Conservation (phyloP, 257 asterid genomes). For the Linderniella brevidens region DNA sequence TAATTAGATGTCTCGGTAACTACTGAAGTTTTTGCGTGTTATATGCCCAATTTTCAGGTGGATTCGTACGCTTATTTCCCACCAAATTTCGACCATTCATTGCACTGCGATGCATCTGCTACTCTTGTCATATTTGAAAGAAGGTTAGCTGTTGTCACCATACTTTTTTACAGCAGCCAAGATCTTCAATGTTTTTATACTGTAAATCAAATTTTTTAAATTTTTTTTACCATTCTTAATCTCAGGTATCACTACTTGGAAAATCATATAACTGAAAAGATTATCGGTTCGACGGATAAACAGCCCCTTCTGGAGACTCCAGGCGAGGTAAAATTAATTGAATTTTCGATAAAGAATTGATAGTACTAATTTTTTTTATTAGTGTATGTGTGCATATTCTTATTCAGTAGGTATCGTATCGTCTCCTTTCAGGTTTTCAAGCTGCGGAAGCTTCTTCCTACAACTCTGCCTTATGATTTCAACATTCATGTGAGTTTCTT, state of each 20-base stretch:
- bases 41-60: conserved; percentile 36
- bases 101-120: conserved; percentile 48
- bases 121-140: conserved; percentile 65
- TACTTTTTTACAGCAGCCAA: neutral
- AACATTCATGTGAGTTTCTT: conserved; percentile 61
- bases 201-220: neutral
- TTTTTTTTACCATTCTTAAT: conserved; percentile 9
- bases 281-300: conserved; percentile 55
- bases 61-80: conserved; percentile 90
- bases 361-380: neutral
- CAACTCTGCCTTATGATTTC: conserved; percentile 68
- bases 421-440: conserved; percentile 46
- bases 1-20: conserved; percentile 1
- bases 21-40: neutral
- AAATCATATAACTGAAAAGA: conserved; percentile 28
- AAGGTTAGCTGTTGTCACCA: conserved; percentile 25
- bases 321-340: conserved; percentile 49
- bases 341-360: neutral
- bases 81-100: conserved; percentile 43
- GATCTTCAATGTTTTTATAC: neutral
- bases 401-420: neutral
- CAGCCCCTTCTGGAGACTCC: conserved; percentile 88
- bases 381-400: neutral
- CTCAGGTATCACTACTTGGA: conserved; percentile 53
- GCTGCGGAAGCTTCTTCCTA: conserved; percentile 88